Evolutionary conservation across 352 stramenopile genomes (phyloP).

Genomic region (Globisporangium barbulae): DNA sequence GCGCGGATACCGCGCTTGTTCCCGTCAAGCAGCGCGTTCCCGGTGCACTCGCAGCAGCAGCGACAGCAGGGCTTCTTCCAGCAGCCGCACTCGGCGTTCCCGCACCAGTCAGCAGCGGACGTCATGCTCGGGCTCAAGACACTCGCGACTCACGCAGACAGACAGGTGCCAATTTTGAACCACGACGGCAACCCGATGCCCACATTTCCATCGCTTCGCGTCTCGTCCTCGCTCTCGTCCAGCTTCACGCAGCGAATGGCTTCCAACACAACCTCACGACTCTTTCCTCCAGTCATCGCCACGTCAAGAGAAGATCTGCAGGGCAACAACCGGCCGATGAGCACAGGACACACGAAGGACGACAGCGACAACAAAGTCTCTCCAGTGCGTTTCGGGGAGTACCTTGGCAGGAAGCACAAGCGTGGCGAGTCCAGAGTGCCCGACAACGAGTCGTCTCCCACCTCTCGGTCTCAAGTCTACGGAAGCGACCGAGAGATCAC

Average conservation of each 20-base stretch:
- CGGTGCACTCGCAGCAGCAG: constrained; percentile 2
- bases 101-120: constrained; percentile 20
- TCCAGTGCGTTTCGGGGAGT: constrained; percentile 21
- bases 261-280: not conserved
- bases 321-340: not conserved
- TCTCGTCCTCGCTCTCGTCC: constrained; percentile 16
- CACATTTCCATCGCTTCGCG: constrained; percentile 13
- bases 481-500: constrained; percentile 16
- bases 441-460: constrained; percentile 33
- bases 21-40: constrained; percentile 18
- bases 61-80: constrained; percentile 4
- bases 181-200: constrained; percentile 8
- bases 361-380: constrained; percentile 4
- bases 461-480: constrained; percentile 35
- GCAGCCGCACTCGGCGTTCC: constrained; percentile 8
- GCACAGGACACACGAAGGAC: not conserved
- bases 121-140: constrained; percentile 35
- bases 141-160: constrained; percentile 25
- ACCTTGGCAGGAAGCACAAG: constrained; percentile 30
- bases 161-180: constrained; percentile 17
- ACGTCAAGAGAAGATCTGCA: not conserved
- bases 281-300: constrained; percentile 7
- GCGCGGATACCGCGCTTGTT: constrained; percentile 23
- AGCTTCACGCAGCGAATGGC: constrained; percentile 2
- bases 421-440: constrained; percentile 25